These are phyloP conservation scores for Ichthyophthirius multifiliis DNA, from an alignment of 169 alveolate genomes.

Conservation along the genomic window DNA sequence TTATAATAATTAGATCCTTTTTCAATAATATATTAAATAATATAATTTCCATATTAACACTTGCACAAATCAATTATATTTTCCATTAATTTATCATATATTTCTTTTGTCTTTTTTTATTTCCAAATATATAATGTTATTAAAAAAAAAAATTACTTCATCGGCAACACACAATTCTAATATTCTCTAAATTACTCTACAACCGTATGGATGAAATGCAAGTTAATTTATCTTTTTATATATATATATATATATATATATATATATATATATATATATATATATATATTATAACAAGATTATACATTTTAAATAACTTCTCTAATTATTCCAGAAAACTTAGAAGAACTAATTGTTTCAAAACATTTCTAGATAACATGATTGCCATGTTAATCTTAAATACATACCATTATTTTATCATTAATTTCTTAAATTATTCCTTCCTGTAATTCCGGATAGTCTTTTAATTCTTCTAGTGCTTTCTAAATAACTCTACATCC, in stretches of 20 bases:
- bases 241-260: background rate
- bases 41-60: slow-evolving; percentile 33
- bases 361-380: slow-evolving; percentile 31
- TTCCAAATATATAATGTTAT: background rate
- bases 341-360: slow-evolving; percentile 10
- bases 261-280: background rate
- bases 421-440: background rate
- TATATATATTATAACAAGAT: background rate
- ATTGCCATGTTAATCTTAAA: slow-evolving; percentile 29
- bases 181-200: slow-evolving; percentile 35
- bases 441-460: background rate
- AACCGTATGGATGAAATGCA: slow-evolving; percentile 26
- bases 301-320: slow-evolving; percentile 21
- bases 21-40: slow-evolving; percentile 13
- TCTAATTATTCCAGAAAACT: background rate
- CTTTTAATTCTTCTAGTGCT: slow-evolving; percentile 10
- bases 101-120: slow-evolving; percentile 11
- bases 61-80: slow-evolving; percentile 10
- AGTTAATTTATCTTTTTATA: slow-evolving; percentile 13
- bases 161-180: slow-evolving; percentile 17
- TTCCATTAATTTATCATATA: slow-evolving; percentile 15
- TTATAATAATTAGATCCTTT: slow-evolving; percentile 9
- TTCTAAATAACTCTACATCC: slow-evolving; percentile 40
- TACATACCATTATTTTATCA: slow-evolving; percentile 1
- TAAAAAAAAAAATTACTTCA: background rate